Conservation (phyloP, 2,329 filamentous ascomycete genomes). For the Lasiodiplodia gonubiensis region DNA sequence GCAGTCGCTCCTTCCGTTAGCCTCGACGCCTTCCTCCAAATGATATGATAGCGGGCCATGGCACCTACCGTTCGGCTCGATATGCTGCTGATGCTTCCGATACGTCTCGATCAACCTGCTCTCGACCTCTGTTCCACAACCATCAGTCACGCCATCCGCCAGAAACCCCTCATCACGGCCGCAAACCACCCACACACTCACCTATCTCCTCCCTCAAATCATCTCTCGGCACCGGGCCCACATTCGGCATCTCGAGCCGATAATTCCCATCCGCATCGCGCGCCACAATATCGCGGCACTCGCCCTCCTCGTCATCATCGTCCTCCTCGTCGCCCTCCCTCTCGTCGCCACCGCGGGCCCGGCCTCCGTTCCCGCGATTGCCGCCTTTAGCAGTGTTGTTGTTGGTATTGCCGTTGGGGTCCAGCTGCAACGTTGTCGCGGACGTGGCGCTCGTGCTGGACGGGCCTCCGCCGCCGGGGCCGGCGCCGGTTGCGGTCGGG, state of each 20-base stretch:
- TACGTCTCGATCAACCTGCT: slow-evolving; percentile 43
- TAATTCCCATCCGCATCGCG: slow-evolving; percentile 54
- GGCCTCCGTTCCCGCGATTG: not conserved
- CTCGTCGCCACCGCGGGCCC: not conserved
- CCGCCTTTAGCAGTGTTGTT: not conserved
- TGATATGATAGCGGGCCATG: not conserved
- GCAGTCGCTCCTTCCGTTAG: slow-evolving; percentile 27
- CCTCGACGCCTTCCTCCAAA: not conserved
- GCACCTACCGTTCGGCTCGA: slow-evolving; percentile 35
- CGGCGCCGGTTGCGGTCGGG: slow-evolving; percentile 28
- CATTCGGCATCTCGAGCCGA: slow-evolving; percentile 15
- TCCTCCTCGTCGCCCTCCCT: not conserved
- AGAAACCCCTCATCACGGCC: not conserved
- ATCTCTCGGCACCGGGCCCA: slow-evolving; percentile 16
- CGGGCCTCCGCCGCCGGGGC: not conserved
- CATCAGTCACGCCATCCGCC: not conserved
- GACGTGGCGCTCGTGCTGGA: slow-evolving; percentile 31
- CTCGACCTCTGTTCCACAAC: slow-evolving; percentile 38
- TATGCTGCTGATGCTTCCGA: slow-evolving; percentile 40
- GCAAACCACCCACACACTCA: not conserved
- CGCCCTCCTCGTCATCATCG: slow-evolving; percentile 31
- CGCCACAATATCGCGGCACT: slow-evolving; percentile 55
- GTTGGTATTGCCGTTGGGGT: not conserved
- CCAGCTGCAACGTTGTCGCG: slow-evolving; percentile 28
- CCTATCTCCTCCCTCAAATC: slow-evolving; percentile 43